Base-by-base conservation (phyloP, 345 rosid genomes). In the Dipteronia dyeriana region DNA sequence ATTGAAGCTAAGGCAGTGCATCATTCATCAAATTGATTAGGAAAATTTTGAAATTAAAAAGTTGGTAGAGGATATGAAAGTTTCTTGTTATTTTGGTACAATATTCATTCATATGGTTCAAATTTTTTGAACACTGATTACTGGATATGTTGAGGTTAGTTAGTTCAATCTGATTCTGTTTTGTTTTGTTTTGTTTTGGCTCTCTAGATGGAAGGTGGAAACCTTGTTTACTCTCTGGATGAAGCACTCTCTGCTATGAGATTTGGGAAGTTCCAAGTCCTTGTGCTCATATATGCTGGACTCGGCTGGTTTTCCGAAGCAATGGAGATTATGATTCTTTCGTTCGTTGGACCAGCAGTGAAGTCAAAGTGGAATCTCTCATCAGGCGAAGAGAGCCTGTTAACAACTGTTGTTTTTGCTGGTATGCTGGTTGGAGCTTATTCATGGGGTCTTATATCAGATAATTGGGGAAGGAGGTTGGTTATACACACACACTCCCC, bases 351-450 rank as follows among this genome's bases (percentile, higher is more conserved):
- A 26, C 74, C 79, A 19, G 81, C 81, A 9, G 82, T 87, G n/a
- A 77, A 85, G 78, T 41, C 83, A 3, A 70, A 83, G 23, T 87
- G 90, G 90, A 73, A 29, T 1, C 82, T 87, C 75, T 81, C 90
- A 16, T 79, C 86, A 0, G 60, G 7, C 41, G 74, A 87, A 34
- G 85, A 87, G 76, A 83, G 84, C 75, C 60, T 85, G 3, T 29
- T 87, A 47, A 68, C 86, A 3, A 81, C 78, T 38, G 84, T 78
- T 65, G 88, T 85, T 12, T 87, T 87, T 59, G 84, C 81, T 67
- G 90, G 88, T n/a, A 79, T 85, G 90, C 81, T 87, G 0, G 3
- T 83, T 31, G 90, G 90, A 73, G 90, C 90, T 2, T 81, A 77
- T 79, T 72, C 81, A 23, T 87, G 90, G 90, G 90, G 90, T 23